These are phyloP conservation scores for Calonectria pteridis DNA, from an alignment of 2,329 filamentous ascomycete species.

Conservation along the genomic window DNA sequence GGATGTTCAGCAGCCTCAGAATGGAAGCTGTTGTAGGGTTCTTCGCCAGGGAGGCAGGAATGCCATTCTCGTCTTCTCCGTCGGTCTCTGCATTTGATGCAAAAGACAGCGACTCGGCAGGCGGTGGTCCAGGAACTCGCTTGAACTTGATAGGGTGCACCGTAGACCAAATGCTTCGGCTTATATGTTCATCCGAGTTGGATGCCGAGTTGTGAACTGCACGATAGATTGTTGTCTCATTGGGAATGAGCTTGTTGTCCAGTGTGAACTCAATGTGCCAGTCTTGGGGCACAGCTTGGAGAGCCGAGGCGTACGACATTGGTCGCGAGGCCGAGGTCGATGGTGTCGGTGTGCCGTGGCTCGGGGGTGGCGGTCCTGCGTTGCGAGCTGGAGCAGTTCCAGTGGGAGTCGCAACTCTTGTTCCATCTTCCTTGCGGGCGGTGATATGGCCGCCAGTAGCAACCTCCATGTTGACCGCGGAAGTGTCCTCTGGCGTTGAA, in stretches of 20 bases:
- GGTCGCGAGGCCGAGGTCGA: slow-evolving; percentile 72
- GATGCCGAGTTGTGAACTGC: slow-evolving; percentile 79
- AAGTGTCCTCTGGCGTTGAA: slow-evolving; percentile 74
- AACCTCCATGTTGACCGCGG: slow-evolving; percentile 92
- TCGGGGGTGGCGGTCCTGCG: slow-evolving; percentile 54
- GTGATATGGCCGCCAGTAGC: slow-evolving; percentile 89
- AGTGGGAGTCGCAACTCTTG: slow-evolving; percentile 84
- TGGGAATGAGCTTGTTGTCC: slow-evolving; percentile 84
- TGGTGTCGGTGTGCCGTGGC: slow-evolving; percentile 61
- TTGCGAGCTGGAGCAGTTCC: slow-evolving; percentile 62
- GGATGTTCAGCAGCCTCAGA: slow-evolving; percentile 85
- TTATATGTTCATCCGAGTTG: slow-evolving; percentile 71
- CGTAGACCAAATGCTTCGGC: slow-evolving; percentile 88
- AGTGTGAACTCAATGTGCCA: slow-evolving; percentile 98
- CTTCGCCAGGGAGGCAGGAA: slow-evolving; percentile 85
- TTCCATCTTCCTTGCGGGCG: slow-evolving; percentile 92
- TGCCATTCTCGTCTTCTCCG: slow-evolving; percentile 68
- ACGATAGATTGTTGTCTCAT: slow-evolving; percentile 95
- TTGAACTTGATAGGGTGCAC: slow-evolving; percentile 94
- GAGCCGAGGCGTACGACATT: slow-evolving; percentile 86
- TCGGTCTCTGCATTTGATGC: slow-evolving; percentile 60
- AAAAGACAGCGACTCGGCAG: slow-evolving; percentile 76
- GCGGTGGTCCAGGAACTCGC: slow-evolving; percentile 85
- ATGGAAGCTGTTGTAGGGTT: slow-evolving; percentile 90
- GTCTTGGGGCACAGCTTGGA: slow-evolving; percentile 85